A percentile compares a stretch with the other conserved stretches of the same genome.
Evolutionary conservation across 2,329 filamentous ascomycete genomes (phyloP).

Genomic region (Colletotrichum lupini): DNA sequence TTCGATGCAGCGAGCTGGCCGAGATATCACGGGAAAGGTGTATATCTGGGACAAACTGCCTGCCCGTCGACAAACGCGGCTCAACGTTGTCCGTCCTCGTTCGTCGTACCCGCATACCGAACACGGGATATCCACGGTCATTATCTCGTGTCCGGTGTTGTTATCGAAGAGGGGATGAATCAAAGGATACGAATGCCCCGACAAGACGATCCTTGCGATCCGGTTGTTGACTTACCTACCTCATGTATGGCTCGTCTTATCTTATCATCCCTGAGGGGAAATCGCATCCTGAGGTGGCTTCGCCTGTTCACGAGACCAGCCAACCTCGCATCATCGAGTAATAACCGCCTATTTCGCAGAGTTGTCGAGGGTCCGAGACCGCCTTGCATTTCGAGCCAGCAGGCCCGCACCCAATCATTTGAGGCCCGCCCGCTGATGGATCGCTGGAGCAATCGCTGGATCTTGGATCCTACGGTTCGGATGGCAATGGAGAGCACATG

Average conservation of each 20-base stretch:
- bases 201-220: constrained; percentile 2
- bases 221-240: neutral
- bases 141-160: neutral
- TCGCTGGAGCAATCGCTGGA: neutral
- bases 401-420: neutral
- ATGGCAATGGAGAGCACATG: neutral
- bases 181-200: constrained; percentile 22
- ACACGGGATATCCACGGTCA: neutral
- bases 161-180: neutral
- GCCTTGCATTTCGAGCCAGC: constrained; percentile 18
- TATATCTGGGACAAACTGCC: neutral
- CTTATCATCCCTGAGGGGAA: constrained; percentile 25
- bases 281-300: constrained; percentile 4
- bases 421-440: constrained; percentile 2
- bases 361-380: constrained; percentile 3
- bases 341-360: neutral
- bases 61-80: neutral
- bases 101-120: neutral
- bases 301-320: constrained; percentile 21
- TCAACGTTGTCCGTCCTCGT: neutral
- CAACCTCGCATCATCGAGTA: constrained; percentile 6
- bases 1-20: neutral
- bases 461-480: neutral
- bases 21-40: neutral
- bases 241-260: constrained; percentile 16